Evolutionary conservation across 1,284 basidiomycete genomes (phyloP).

Genomic region (Fomitopsis palustris): DNA sequence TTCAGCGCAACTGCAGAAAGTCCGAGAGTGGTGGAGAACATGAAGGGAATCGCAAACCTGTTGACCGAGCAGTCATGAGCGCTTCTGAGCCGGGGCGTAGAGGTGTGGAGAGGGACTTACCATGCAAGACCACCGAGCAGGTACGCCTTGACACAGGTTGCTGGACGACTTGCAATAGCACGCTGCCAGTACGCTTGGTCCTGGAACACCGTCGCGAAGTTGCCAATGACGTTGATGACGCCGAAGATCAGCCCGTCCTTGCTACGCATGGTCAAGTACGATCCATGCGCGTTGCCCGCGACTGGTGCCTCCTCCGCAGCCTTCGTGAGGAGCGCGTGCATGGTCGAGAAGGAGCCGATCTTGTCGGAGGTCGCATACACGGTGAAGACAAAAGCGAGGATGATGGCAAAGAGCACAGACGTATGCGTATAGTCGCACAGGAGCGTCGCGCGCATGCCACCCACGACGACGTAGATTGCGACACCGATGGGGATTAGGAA

Average conservation of each 20-base stretch:
- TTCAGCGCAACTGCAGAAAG: slow-evolving; percentile 78
- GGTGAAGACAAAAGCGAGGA: slow-evolving; percentile 61
- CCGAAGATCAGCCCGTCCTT: slow-evolving; percentile 85
- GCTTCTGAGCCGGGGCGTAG: neutral
- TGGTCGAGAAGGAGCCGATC: slow-evolving; percentile 48
- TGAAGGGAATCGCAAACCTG: slow-evolving; percentile 82
- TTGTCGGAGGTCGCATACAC: slow-evolving; percentile 69
- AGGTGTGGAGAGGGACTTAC: slow-evolving; percentile 32
- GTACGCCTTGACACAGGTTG: slow-evolving; percentile 85
- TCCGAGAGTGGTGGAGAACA: slow-evolving; percentile 78
- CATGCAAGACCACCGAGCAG: slow-evolving; percentile 86
- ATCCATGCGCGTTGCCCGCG: slow-evolving; percentile 55
- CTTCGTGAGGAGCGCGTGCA: slow-evolving; percentile 49
- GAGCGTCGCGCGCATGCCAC: slow-evolving; percentile 45
- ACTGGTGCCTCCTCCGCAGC: slow-evolving; percentile 45
- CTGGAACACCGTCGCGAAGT: slow-evolving; percentile 54
- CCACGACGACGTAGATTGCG: slow-evolving; percentile 52
- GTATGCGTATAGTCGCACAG: slow-evolving; percentile 65
- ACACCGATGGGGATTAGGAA: slow-evolving; percentile 61
- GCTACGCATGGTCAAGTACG: slow-evolving; percentile 76
- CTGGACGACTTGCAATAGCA: slow-evolving; percentile 82
- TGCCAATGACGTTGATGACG: slow-evolving; percentile 82
- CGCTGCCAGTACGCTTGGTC: slow-evolving; percentile 74
- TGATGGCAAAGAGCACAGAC: slow-evolving; percentile 77
- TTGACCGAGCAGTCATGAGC: neutral